A percentile compares a stretch with the other conserved stretches of the same genome.
phyloP scores from a whole-genome alignment of 2,329 filamentous ascomycete species.

The Alternaria ethzedia region DNA sequence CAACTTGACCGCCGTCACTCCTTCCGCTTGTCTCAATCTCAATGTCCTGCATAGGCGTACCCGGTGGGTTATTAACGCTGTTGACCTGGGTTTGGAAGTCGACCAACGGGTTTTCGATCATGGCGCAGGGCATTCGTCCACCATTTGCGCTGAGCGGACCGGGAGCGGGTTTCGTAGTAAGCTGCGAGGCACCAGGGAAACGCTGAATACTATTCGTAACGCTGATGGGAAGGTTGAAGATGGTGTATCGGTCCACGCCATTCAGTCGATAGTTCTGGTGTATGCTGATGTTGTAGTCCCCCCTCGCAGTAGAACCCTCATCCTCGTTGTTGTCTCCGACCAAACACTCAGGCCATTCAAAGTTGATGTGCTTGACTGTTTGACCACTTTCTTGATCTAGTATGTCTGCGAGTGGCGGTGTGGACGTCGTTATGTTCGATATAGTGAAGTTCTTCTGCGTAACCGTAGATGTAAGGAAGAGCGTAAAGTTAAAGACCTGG shows the following conservation, averaged over 20 bases:
- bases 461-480: conserved; percentile 71
- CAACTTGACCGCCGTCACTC: conserved; percentile 37
- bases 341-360: conserved; percentile 73
- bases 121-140: conserved; percentile 39
- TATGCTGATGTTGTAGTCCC: conserved; percentile 74
- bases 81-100: conserved; percentile 27
- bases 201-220: conserved; percentile 68
- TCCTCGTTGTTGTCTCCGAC: conserved; percentile 62
- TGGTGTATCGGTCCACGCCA: conserved; percentile 68
- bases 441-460: conserved; percentile 72
- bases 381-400: conserved; percentile 68
- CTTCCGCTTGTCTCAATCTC: conserved; percentile 30
- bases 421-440: conserved; percentile 63
- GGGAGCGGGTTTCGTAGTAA: conserved; percentile 41
- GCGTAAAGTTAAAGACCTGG: conserved; percentile 67
- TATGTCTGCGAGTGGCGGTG: conserved; percentile 65
- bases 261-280: conserved; percentile 74
- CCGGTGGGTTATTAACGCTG: conserved; percentile 44
- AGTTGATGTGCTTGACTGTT: conserved; percentile 76
- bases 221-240: conserved; percentile 73
- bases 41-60: conserved; percentile 40
- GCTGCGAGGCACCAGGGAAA: conserved; percentile 40
- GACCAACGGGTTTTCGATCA: conserved; percentile 38
- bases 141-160: conserved; percentile 44
- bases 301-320: conserved; percentile 58